Evolutionary conservation across 768 basidiomycete genomes (phyloP).

Genomic region (Lentinula aciculospora): DNA sequence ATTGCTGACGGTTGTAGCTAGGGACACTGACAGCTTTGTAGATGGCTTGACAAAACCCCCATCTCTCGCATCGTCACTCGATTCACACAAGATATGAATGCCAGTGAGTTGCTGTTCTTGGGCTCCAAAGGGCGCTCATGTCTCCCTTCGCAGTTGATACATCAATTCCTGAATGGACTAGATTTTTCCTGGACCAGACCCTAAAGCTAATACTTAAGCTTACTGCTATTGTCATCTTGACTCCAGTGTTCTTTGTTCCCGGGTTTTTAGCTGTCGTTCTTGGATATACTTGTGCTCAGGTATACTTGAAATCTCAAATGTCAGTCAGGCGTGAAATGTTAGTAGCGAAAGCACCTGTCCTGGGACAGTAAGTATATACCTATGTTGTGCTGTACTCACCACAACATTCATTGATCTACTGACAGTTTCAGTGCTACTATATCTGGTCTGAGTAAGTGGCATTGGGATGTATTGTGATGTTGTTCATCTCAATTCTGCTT

Average conservation of each 20-base stretch:
- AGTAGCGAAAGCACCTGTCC: slow-evolving; percentile 13
- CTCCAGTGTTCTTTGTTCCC: slow-evolving; percentile 12
- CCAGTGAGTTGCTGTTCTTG: slow-evolving; percentile 15
- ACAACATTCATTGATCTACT: not conserved
- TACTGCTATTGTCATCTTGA: slow-evolving; percentile 18
- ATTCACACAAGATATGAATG: slow-evolving; percentile 41
- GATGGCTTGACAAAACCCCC: slow-evolving; percentile 47
- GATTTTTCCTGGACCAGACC: slow-evolving; percentile 6
- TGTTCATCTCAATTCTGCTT: not conserved
- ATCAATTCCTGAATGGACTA: slow-evolving; percentile 6
- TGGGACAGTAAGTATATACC: slow-evolving; percentile 23
- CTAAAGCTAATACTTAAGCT: slow-evolving; percentile 18
- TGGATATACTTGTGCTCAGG: slow-evolving; percentile 21
- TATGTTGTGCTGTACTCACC: slow-evolving; percentile 15
- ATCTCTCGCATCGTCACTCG: slow-evolving; percentile 44
- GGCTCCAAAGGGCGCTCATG: not conserved
- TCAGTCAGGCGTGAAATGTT: slow-evolving; percentile 18
- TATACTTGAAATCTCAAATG: slow-evolving; percentile 20
- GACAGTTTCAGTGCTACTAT: slow-evolving; percentile 46
- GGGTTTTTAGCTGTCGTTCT: slow-evolving; percentile 15
- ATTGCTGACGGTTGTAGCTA: slow-evolving; percentile 36
- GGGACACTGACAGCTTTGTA: slow-evolving; percentile 19
- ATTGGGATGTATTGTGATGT: slow-evolving; percentile 13
- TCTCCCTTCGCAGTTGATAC: slow-evolving; percentile 11
- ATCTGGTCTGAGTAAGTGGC: slow-evolving; percentile 14